These are phyloP conservation scores for Hevea brasiliensis DNA, from an alignment of 345 rosid genomes.

Conservation along the genomic window DNA sequence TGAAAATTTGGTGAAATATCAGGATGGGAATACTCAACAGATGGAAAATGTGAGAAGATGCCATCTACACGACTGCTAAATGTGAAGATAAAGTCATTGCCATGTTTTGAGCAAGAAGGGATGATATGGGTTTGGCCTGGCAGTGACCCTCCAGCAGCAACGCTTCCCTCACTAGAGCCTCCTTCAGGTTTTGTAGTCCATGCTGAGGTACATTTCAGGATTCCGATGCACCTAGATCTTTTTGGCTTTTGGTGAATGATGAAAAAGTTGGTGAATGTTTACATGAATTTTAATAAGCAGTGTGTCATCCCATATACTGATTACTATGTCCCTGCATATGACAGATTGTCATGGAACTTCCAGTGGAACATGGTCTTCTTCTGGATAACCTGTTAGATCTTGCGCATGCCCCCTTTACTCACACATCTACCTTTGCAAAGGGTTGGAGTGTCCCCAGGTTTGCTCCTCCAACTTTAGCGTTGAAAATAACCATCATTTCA, in stretches of 20 bases:
- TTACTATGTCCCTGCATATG: constrained; percentile 13
- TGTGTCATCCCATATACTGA: constrained; percentile 1
- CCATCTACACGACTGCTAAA: constrained; percentile 75
- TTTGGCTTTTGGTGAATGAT: constrained; percentile 2
- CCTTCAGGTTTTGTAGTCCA: constrained; percentile 90
- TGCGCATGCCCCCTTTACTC: constrained; percentile 97
- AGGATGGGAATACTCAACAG: constrained; percentile 98
- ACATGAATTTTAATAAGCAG: neutral
- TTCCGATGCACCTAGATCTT: neutral
- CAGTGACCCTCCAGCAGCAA: constrained; percentile 69
- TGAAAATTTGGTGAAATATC: constrained; percentile 21
- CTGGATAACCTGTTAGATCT: constrained; percentile 94
- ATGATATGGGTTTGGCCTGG: constrained; percentile 99
- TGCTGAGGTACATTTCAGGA: constrained; percentile 65
- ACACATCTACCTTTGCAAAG: constrained; percentile 95
- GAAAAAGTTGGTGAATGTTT: neutral
- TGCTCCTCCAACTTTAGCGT: constrained; percentile 15
- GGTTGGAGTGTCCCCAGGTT: constrained; percentile 98
- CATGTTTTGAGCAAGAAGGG: constrained; percentile 92
- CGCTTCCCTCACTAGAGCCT: constrained; percentile 71
- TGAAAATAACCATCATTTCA: neutral
- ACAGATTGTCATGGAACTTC: constrained; percentile 97
- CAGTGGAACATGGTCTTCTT: constrained; percentile 95
- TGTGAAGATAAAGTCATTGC: constrained; percentile 72
- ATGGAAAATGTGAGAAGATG: constrained; percentile 94